Evolutionary conservation across 345 rosid species (phyloP), one percentile per base, ranked within the genome.

Genomic region (Ailanthus altissimus): DNA sequence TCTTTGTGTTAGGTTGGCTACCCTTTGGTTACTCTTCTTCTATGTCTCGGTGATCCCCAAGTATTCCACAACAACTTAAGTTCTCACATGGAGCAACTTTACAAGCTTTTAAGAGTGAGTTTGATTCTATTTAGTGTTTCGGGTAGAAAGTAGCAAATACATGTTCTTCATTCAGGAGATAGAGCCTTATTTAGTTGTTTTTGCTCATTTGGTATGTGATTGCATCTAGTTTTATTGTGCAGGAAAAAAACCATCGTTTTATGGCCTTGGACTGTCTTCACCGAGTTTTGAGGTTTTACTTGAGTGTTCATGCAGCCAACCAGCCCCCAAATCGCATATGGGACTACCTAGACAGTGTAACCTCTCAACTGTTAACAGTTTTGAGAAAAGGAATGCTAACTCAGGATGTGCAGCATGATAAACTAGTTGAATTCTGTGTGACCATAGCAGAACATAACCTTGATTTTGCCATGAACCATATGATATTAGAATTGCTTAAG

Each of bases 391-490:
- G 98, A 83, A 40, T 93, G 91, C 97, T 96, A 61, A 91, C 94
- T 72, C 99, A 93, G 86, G 99, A 93, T 88, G 90, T 88, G 51
- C 99, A 96, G 80, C 98, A 96, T 75, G 99, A 96, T 83, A 96
- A 96, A 84, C 91, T 96, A 81, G 97, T 96, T 72, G 98, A 96
- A 78, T 96, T 96, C 79, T 96, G 99, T 83, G 99, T 93, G 78
- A 90, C 97, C 63, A 89, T 96, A 78, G 94, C 98, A 32, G 99
- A 93, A 62, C 99, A 96, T 88, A 93, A 96, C 88, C 98, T 93
- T 88, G 99, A 96, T 88, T 96, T 96, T 79, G 85, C 98, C 73
- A 96, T 93, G 98, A 96, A 96, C 81, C 99, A 93, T 83, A 96
- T 93, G 99, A 83, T 96, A 50, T 83, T 96, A 73, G 99, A 93